Evolutionary conservation across 305 asterid species (phyloP), one percentile per base, ranked within the genome.

Genomic region (Fraxinus sp.): DNA sequence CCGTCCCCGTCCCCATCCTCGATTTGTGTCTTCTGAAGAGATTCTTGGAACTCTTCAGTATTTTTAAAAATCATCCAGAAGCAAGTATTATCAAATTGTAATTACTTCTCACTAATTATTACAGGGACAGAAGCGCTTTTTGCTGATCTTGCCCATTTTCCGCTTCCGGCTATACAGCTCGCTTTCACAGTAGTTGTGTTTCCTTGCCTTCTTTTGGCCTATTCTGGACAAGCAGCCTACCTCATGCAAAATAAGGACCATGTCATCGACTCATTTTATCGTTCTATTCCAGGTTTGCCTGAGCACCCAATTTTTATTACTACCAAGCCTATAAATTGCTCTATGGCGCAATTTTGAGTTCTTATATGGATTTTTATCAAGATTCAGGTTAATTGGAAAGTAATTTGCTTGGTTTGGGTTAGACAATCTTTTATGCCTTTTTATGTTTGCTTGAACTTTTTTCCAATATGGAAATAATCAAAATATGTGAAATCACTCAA

Each of bases 71-170:
- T 32, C 52, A 32, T 0, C 71, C 49, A 20, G 85, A 80, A 74
- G 2, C n/a, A 70, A 75, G 49, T 41, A 70, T 46, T 83, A 10
- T 64, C n/a, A 8, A 66, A 64, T 76, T 79, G 80, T 83, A 81
- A 83, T 76, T 41, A n/a, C 4, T 78, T 86, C 64, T 81, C 52
- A 22, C 64, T 77, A 71, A 73, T 73, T 79, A 72, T 82, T 94
- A 90, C 94, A 94, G 99, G 99, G 81, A 96, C 97, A 0, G 99
- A 96, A 91, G 98, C 99, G 74, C 98, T 96, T 72, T 96, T 96
- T 86, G 99, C 99, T 68, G 99, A 96, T 88, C 96, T 96, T 76
- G 93, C 95, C 79, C 96, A 96, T 90, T 96, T 94, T 85, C 99
- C 98, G 0, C 93, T 96, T 82, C 84, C 98, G 22, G 97, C 98